These are phyloP conservation scores for Exophiala alcalophila DNA, from an alignment of 2,329 filamentous ascomycete genomes.

Conservation along the genomic window DNA sequence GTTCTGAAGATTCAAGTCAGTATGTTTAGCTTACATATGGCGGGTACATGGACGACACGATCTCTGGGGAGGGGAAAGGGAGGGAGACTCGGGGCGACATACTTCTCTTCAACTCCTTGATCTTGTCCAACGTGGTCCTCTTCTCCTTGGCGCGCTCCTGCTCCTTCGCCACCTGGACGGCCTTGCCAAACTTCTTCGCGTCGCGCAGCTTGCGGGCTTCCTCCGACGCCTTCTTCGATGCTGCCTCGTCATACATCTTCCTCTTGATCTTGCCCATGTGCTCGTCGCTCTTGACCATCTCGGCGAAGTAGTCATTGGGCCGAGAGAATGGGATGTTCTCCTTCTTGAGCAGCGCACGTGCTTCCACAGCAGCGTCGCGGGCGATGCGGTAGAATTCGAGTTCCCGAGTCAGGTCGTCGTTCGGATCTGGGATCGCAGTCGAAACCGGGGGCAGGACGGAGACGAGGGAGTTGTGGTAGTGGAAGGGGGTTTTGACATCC, in stretches of 20 bases:
- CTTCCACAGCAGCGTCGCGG: constrained; percentile 71
- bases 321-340: constrained; percentile 84
- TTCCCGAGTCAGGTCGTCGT: constrained; percentile 90
- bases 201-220: constrained; percentile 91
- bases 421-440: constrained; percentile 74
- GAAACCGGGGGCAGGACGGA: constrained; percentile 53
- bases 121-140: constrained; percentile 91
- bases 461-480: constrained; percentile 74
- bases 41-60: constrained; percentile 25
- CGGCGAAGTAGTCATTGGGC: constrained; percentile 93
- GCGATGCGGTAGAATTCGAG: constrained; percentile 90
- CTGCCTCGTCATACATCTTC: constrained; percentile 88
- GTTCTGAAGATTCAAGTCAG: constrained; percentile 58
- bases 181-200: constrained; percentile 98
- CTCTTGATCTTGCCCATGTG: constrained; percentile 97
- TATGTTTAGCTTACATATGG: constrained; percentile 16
- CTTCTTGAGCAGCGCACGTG: constrained; percentile 69
- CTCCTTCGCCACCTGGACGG: constrained; percentile 92
- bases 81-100: constrained; percentile 39
- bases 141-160: constrained; percentile 93
- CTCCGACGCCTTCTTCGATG: constrained; percentile 83
- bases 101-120: constrained; percentile 94
- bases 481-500: constrained; percentile 64
- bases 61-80: constrained; percentile 7
- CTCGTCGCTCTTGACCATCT: constrained; percentile 98